Base-by-base conservation (phyloP, 2,329 filamentous ascomycete genomes). In the Aureobasidium leucospermi region DNA sequence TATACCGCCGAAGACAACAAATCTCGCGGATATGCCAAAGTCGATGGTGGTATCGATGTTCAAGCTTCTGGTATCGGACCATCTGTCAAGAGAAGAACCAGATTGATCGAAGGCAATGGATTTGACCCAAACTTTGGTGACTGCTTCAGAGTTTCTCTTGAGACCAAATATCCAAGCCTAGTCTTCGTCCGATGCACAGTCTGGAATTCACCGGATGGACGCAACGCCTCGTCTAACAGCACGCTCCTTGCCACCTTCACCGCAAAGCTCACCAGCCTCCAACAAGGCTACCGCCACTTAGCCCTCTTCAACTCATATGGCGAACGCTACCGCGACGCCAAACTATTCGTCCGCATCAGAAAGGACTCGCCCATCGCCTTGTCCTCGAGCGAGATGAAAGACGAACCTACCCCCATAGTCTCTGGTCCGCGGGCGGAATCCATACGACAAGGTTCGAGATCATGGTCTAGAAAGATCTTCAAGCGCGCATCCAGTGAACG, bases 121-220 rank as follows among this genome's bases (percentile, higher is more conserved):
- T 97, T 96, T 76, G 96, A 96, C 71, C 94, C 94, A 1, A 80
- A 86, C 59, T 99, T 96, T 73, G 85, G 92, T 66, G 85, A 90
- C 66, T 82, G 83, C 60, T 89, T 93, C 74, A 84, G 84, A 62
- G 87, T 96, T 73, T 86, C 85, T 59, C 80, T 96, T 28, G 90
- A 90, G 49, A 97, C 94, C n/a, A 95, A 95, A 70, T 92, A 93
- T 69, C 92, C 93, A 0, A 90, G 94, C 67, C 80, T 99, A 32
- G 88, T 97, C 60, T 97, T 97, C 73, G 86, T 99, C 56, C 88
- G 91, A 47, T 96, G 90, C 84, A 92, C 87, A 28, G 90, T 97
- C 59, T 93, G 89, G 81, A 88, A 94, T 65, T 92, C 91, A 1
- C 80, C 84, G 61, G 89, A 93, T 69, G 89, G 89, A 43, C 82